phyloP scores from a whole-genome alignment of 441 rosid species.

The Pelargonium citronellum region DNA sequence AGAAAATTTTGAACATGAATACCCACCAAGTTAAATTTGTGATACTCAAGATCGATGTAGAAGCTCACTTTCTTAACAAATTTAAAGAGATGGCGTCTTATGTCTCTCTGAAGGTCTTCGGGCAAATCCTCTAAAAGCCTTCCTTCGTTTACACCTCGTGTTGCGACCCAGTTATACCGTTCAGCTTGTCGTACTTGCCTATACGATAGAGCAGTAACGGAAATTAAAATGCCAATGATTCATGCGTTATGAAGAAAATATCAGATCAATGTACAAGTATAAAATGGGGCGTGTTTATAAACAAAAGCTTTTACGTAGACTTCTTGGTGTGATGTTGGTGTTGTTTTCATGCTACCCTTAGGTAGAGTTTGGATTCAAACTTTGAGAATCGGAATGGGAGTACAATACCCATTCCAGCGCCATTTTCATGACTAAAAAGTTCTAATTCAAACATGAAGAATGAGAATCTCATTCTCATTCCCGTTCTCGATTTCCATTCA shows the following conservation, averaged over 20 bases:
- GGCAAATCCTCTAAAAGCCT: constrained; percentile 68
- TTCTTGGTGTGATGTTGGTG: too few species aligned
- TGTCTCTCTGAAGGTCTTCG: constrained; percentile 81
- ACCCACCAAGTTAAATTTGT: not conserved
- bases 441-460: too few species aligned
- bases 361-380: too few species aligned
- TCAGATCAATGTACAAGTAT: too few species aligned
- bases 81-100: constrained; percentile 78
- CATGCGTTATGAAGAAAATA: not conserved
- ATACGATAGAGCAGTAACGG: constrained; percentile 15
- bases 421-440: too few species aligned
- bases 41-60: not conserved
- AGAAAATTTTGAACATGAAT: not conserved
- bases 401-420: too few species aligned
- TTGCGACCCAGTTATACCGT: constrained; percentile 81
- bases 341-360: too few species aligned
- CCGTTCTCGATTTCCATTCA: too few species aligned
- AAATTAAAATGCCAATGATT: not conserved
- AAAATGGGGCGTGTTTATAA: too few species aligned
- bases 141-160: constrained; percentile 84
- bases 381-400: too few species aligned
- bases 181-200: constrained; percentile 83
- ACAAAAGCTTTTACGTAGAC: too few species aligned
- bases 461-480: too few species aligned
- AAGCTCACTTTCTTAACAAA: constrained; percentile 63